Evolutionary conservation across 1,139 yeast genomes (phyloP), one percentile per base, ranked within the genome.

Genomic region (Suhomyces coccinellae): DNA sequence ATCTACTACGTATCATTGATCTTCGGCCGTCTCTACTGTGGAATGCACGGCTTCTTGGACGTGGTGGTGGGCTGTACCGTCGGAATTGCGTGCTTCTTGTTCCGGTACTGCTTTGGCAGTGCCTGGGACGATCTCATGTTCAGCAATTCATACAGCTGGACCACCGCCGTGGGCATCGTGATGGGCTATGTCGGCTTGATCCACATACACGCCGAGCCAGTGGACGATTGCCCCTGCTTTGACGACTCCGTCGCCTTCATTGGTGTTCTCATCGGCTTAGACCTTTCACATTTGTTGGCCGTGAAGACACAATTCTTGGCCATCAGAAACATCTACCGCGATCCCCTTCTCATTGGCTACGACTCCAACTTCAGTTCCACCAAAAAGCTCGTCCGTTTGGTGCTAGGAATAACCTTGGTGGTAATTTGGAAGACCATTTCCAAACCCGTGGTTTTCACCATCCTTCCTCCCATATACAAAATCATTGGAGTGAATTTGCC

Each of bases 21-120:
- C 1, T 65, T 81, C 51, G 99, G 99, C 26, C 73, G 99, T 46
- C 62, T 93, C 7, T 93, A 93, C 66, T 91, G 97, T 63, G 99
- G 99, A 5, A 93, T 93, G 99, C 99, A 93, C 65, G 99, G 99
- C 2, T 80, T 87, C 50, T 67, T 87, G 28, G 99, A 93, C 62
- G 73, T 93, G 5, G 44, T 71, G 1, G 66, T 80, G 10, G 99
- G 99, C 3, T 67, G 82, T 0, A 0, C 76, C 0, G 71, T 89
- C 24, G 99, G 99, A 0, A 45, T 68, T 0, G 37, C 63, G 0
- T 69, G 83, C 36, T 77, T 76, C 44, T 41, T 72, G 11, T 60
- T 73, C 32, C 66, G 91, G 49, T 50, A 56, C 28, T 51, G 54
- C 12, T 56, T 59, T n/a, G 74, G 78, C 3, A 49, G 53, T 2